phyloP scores from a whole-genome alignment of 2,329 filamentous ascomycete species.

The Colletotrichum sp. region DNA sequence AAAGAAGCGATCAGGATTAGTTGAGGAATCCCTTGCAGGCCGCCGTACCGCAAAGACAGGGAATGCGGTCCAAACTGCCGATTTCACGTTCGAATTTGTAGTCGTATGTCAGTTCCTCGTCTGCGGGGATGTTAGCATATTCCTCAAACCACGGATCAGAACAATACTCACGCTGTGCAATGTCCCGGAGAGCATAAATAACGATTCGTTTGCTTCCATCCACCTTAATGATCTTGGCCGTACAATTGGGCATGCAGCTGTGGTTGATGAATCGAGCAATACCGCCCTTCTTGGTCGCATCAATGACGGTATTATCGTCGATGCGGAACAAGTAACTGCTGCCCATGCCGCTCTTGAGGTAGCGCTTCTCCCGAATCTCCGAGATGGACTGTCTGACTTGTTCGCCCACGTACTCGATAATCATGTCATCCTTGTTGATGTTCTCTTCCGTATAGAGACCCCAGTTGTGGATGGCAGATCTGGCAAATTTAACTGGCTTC shows the following conservation, averaged over 20 bases:
- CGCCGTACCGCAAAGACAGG: constrained; percentile 93
- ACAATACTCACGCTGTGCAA: constrained; percentile 80
- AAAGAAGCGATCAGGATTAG: constrained; percentile 45
- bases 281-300: constrained; percentile 97
- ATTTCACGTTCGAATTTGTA: constrained; percentile 99
- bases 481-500: constrained; percentile 97
- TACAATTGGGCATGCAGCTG: constrained; percentile 97
- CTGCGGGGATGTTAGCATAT: constrained; percentile 52
- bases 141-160: not conserved
- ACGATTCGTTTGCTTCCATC: constrained; percentile 98
- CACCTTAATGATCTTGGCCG: constrained; percentile 98
- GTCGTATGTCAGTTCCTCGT: constrained; percentile 98
- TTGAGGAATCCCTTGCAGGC: constrained; percentile 99
- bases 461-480: constrained; percentile 99
- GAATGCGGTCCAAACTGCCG: constrained; percentile 92
- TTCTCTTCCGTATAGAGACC: constrained; percentile 97
- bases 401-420: constrained; percentile 99
- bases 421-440: constrained; percentile 97
- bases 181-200: constrained; percentile 96
- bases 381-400: constrained; percentile 96
- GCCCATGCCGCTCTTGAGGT: constrained; percentile 95
- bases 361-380: constrained; percentile 91
- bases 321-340: constrained; percentile 98
- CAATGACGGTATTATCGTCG: constrained; percentile 95
- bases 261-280: constrained; percentile 99